Conservation (phyloP, 768 basidiomycete species). For the Lactarius trivialis region DNA sequence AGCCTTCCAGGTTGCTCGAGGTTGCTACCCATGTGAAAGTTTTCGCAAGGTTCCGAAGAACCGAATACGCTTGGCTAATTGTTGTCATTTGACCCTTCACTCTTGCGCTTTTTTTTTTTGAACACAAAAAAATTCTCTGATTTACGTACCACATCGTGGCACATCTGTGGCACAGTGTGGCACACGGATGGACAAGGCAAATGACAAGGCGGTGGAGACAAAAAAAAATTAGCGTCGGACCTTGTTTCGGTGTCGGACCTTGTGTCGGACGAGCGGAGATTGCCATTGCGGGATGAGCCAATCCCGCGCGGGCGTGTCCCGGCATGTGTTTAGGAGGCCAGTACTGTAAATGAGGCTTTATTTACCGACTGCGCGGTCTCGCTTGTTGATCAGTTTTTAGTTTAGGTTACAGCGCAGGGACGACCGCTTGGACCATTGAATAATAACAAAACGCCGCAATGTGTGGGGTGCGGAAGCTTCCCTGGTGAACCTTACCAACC, state of each 20-base stretch:
- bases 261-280: background rate
- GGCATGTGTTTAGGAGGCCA: background rate
- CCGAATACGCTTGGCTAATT: background rate
- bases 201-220: background rate
- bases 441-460: slow-evolving; percentile 5
- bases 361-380: slow-evolving; percentile 5
- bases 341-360: slow-evolving; percentile 1
- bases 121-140: background rate
- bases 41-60: background rate
- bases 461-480: slow-evolving; percentile 4
- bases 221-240: background rate
- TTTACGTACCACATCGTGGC: background rate
- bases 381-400: slow-evolving; percentile 13
- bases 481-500: background rate
- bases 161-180: background rate
- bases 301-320: background rate
- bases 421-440: slow-evolving; percentile 3
- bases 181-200: background rate
- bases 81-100: no score
- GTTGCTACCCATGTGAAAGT: background rate
- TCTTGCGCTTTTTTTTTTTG: background rate
- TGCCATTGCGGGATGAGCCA: background rate
- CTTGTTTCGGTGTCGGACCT: background rate
- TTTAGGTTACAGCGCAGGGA: slow-evolving; percentile 11
- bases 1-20: background rate